Evolutionary conservation across 306 rosid genomes (phyloP).

Genomic region (Crotalaria pallida): DNA sequence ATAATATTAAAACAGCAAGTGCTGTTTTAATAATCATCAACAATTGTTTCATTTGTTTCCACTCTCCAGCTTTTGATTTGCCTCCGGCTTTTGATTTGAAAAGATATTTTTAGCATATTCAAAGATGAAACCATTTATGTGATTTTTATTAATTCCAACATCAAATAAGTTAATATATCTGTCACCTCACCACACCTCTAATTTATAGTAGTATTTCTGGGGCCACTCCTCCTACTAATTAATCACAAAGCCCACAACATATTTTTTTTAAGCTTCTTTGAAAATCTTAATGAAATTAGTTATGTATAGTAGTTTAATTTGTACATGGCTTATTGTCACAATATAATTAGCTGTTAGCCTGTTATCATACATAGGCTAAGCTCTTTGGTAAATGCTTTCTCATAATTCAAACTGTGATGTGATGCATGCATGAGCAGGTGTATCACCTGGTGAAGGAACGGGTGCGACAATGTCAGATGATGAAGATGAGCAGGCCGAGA

Average conservation of each 20-base stretch:
- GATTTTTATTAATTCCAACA: background rate
- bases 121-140: background rate
- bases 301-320: too few species aligned
- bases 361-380: too few species aligned
- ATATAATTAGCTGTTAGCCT: too few species aligned
- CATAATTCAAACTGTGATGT: too few species aligned
- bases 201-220: too few species aligned
- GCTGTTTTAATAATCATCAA: background rate
- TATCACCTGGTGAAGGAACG: slow-evolving; percentile 78
- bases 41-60: too few species aligned
- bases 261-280: too few species aligned
- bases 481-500: slow-evolving; percentile 75
- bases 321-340: too few species aligned
- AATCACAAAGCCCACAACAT: background rate
- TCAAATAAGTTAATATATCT: background rate
- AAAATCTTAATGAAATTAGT: too few species aligned
- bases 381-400: too few species aligned
- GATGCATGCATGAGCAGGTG: slow-evolving; percentile 52
- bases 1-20: background rate
- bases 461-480: slow-evolving; percentile 99
- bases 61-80: background rate
- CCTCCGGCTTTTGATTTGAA: background rate
- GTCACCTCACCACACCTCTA: background rate
- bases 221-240: background rate
- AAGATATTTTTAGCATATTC: background rate